Conservation (phyloP, 1,284 basidiomycete genomes). For the Microstroma glucosiphilum region DNA sequence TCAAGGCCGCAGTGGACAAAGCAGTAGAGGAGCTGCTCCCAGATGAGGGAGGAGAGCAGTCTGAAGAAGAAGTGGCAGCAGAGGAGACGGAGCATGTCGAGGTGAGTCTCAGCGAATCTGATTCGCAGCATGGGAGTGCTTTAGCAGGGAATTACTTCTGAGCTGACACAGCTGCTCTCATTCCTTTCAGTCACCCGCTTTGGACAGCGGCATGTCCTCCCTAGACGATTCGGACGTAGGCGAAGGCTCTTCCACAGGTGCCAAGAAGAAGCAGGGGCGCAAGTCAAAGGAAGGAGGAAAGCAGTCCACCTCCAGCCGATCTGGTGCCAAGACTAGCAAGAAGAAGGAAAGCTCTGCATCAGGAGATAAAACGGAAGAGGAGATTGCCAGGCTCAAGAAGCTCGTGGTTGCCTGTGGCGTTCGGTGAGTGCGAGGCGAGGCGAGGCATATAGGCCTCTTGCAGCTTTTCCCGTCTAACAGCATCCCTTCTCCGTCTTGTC, state of each 20-base stretch:
- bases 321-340: background rate
- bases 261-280: background rate
- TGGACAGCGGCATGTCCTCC: background rate
- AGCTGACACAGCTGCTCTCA: slow-evolving; percentile 3
- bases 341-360: background rate
- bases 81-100: background rate
- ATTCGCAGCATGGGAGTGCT: background rate
- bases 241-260: background rate
- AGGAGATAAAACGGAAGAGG: background rate
- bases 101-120: background rate
- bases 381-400: slow-evolving; percentile 6
- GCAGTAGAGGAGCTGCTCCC: background rate
- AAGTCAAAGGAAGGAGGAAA: background rate
- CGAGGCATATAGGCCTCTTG: background rate
- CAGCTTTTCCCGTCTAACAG: background rate
- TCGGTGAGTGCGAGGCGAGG: background rate
- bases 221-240: background rate
- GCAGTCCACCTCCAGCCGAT: background rate
- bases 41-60: background rate
- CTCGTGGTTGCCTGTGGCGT: background rate
- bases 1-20: background rate
- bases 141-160: too few species aligned
- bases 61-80: background rate
- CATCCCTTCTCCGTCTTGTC: background rate
- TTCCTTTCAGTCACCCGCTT: background rate